Conservation (phyloP, 495 filamentous ascomycete species). For the Penicillium steckii region DNA sequence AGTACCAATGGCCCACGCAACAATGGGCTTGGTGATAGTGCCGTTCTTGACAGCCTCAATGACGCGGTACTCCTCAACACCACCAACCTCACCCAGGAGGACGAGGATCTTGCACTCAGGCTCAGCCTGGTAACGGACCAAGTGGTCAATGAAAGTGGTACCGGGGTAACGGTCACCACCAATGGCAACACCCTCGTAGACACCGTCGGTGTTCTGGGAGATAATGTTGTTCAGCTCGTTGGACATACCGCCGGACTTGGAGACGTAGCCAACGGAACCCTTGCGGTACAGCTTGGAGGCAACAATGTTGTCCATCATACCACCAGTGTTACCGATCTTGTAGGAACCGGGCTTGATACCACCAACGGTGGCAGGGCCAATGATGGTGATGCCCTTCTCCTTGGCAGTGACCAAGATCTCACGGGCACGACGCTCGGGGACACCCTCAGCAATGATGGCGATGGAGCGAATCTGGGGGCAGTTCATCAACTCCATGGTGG, state of each 20-base stretch:
- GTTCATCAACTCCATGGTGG: conserved; percentile 98
- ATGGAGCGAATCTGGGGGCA: conserved; percentile 95
- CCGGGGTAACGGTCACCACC: conserved; percentile 98
- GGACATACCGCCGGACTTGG: conserved; percentile 99
- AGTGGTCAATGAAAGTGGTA: conserved; percentile 98
- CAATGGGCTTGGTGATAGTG: conserved; percentile 93
- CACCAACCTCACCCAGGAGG: conserved; percentile 95
- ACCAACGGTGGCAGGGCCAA: conserved; percentile 96
- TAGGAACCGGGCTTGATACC: conserved; percentile 98
- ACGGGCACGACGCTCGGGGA: conserved; percentile 95
- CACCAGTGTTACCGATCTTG: conserved; percentile 99
- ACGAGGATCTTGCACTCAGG: conserved; percentile 96
- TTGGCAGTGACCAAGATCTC: conserved; percentile 93
- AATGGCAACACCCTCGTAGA: conserved; percentile 98
- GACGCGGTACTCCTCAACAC: conserved; percentile 99
- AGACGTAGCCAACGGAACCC: conserved; percentile 97
- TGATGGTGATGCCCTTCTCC: conserved; percentile 99
- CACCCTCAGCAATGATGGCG: conserved; percentile 98
- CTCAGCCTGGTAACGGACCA: conserved; percentile 91
- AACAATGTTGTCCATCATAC: conserved; percentile 99
- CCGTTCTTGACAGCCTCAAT: conserved; percentile 96
- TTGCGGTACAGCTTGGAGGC: conserved; percentile 99
- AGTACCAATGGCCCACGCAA: conserved; percentile 98
- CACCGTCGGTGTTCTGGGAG: conserved; percentile 90
- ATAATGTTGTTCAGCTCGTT: conserved; percentile 99